These are phyloP conservation scores for Auriculariales sp. DNA, from an alignment of 768 basidiomycete species.

Conservation along the genomic window DNA sequence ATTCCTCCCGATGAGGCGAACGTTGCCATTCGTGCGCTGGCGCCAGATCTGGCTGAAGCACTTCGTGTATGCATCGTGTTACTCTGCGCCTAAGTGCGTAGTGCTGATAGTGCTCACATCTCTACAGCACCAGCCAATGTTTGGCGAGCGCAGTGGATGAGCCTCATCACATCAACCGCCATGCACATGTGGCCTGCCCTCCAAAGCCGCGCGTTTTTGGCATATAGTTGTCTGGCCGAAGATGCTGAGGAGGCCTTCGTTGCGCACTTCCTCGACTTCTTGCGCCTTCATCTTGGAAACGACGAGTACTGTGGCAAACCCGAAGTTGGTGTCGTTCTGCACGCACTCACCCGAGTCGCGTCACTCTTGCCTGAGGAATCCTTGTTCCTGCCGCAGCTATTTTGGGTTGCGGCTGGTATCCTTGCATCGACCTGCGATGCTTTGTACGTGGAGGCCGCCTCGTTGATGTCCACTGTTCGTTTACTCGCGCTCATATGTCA, in stretches of 20 bases:
- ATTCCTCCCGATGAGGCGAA: constrained; percentile 35
- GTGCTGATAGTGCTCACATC: constrained; percentile 4
- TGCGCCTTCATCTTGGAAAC: too few relatives aligned
- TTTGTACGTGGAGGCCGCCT: constrained; percentile 53
- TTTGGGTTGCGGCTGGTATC: constrained; percentile 81
- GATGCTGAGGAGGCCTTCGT: constrained; percentile 88
- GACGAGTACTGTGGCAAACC: too few relatives aligned
- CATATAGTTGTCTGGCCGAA: constrained; percentile 68
- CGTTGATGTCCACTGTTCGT: constrained; percentile 48
- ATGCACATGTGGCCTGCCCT: constrained; percentile 84
- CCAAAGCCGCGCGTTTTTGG: constrained; percentile 75
- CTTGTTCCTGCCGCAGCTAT: constrained; percentile 57
- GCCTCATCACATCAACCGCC: constrained; percentile 71
- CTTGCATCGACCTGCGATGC: constrained; percentile 60
- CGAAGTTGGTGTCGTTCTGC: constrained; percentile 67
- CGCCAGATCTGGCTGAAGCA: constrained; percentile 63
- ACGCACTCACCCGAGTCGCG: constrained; percentile 67
- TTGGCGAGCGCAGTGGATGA: constrained; percentile 92
- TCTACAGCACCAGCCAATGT: constrained; percentile 58
- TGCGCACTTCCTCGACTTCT: constrained; percentile 81
- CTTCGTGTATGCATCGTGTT: too few relatives aligned
- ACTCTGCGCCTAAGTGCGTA: too few relatives aligned
- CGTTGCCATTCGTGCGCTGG: constrained; percentile 45
- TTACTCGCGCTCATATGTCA: too few relatives aligned
- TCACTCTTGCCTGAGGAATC: constrained; percentile 55